Evolutionary conservation across 1,139 yeast species (phyloP).

Genomic region (Diutina mesorugosa): DNA sequence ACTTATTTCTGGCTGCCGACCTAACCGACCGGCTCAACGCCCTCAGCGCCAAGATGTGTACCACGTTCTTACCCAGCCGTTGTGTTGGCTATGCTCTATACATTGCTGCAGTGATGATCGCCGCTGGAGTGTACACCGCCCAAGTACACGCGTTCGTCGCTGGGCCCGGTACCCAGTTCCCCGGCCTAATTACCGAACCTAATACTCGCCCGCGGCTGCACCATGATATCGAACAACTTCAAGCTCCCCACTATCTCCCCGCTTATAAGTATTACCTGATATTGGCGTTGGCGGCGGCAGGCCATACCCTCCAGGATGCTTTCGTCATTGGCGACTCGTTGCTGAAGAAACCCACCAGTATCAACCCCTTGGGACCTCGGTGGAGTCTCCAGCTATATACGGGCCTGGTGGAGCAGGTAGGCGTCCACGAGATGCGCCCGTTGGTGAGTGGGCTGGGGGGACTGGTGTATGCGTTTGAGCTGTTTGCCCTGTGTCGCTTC

Average conservation of each 20-base stretch:
- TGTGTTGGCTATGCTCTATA: background rate
- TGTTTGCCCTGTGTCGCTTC: constrained; percentile 15
- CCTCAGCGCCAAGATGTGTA: background rate
- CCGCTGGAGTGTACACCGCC: background rate
- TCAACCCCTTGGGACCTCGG: constrained; percentile 7
- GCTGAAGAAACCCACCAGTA: constrained; percentile 14
- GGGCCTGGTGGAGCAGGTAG: constrained; percentile 29
- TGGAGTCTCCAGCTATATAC: constrained; percentile 11
- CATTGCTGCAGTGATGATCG: background rate
- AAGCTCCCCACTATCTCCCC: constrained; percentile 14
- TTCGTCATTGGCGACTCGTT: constrained; percentile 9
- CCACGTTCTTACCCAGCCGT: background rate
- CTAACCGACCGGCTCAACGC: background rate
- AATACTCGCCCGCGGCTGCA: constrained; percentile 18
- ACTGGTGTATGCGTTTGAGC: constrained; percentile 13
- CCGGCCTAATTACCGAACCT: constrained; percentile 19
- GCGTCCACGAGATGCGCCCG: constrained; percentile 26
- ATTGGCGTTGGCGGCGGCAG: constrained; percentile 19
- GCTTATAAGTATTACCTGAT: constrained; percentile 17
- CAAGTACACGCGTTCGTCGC: constrained; percentile 16
- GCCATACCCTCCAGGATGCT: constrained; percentile 14
- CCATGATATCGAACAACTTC: constrained; percentile 17
- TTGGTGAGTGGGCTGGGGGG: constrained; percentile 21
- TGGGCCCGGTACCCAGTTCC: constrained; percentile 24
- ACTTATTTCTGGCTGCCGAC: background rate